Base-by-base conservation (phyloP, 2,329 filamentous ascomycete species). In the Trichoderma oligosporum region DNA sequence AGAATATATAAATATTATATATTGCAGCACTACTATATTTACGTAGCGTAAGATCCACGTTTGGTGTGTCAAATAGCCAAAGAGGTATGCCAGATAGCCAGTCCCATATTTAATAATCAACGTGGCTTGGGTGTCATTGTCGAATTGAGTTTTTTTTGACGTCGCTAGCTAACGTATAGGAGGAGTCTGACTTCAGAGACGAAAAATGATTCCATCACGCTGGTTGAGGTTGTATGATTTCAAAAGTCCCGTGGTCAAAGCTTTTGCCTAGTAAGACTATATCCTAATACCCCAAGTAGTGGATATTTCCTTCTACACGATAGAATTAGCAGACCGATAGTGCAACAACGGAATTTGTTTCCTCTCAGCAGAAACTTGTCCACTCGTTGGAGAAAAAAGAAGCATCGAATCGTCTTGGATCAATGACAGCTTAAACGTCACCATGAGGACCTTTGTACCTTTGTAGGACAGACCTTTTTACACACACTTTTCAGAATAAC, bases 381-480 rank as follows among this genome's bases (percentile, higher is more conserved):
- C 27, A 31, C 27, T 6, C 27, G 11, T 6, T 6, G 11, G 11
- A 31, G 11, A 31, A 31, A 6, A 27, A 46, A 29, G 36, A 36
- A 46, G 29, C 41, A 55, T 31, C 51, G 29, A 55, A 29, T 36
- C 51, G 29, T 36, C 39, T 45, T 24, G 29, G 31, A 55, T 55
- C 51, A 38, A 54, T 45, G 41, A 54, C 51, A 54, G 39, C 51
- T 42, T 39, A 39, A 39, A 36, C 29, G 27, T 20, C 20, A 39
- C 31, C 12, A 54, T 45, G 51, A 29, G 39, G 51, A 44, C 39
- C 25, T 36, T 39, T 36, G 39, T 22, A 55, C 51, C 39, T 55
- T 41, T 41, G 45, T 41, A 55, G 45, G 51, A 41, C 41, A 39
- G n/a, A 45, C 41, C 22, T 38, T 22, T 36, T 46, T 22, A 55